Evolutionary conservation across 1,139 yeast genomes (phyloP), one percentile per base, ranked within the genome.

Genomic region (Blastobotrys aristatus): DNA sequence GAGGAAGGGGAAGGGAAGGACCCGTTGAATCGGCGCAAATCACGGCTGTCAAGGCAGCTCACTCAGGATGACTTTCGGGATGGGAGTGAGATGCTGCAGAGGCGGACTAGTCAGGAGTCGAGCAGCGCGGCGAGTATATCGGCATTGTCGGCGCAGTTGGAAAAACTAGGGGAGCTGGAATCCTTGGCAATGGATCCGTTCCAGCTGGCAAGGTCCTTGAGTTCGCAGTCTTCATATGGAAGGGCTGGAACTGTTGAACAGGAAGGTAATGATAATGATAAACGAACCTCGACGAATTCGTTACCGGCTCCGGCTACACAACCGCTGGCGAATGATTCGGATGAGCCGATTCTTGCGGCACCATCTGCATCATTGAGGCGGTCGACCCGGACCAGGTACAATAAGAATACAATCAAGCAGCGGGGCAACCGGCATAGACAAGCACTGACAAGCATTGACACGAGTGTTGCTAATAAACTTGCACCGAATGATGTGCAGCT

Each of bases 1-100:
- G 37, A 14, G n/a, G 32, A 24, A 6, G 21, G 14, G 14, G 22
- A 40, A 33, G n/a, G n/a, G n/a, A n/a, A n/a, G n/a, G 37, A 36
- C 38, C 14, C 20, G 20, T 30, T 46, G 27, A 44, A 44, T 22
- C 55, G 66, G 6, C 53, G 63, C 3, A 65, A 67, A 46, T 66
- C 72, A 24, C 62, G 71, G 11, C 62, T 70, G 29, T 64, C 72
- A 18, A 63, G 65, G 21, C 68, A 67, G 43, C 66, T 70, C 36
- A 61, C 58, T 14, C 65, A 63, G 46, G 64, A 59, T 2, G 70
- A 67, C 24, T 69, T 61, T 48, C 58, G 59, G 20, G 74, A 70
- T 48, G 74, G 70, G 13, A 64, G 71, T 11, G 73, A 68, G 16
- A 58, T 66, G 8, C 55, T 69, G 43, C 54, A 53, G 48, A 49